These are phyloP conservation scores for Neobulgaria alba DNA, from an alignment of 2,329 filamentous ascomycete genomes.

Conservation along the genomic window DNA sequence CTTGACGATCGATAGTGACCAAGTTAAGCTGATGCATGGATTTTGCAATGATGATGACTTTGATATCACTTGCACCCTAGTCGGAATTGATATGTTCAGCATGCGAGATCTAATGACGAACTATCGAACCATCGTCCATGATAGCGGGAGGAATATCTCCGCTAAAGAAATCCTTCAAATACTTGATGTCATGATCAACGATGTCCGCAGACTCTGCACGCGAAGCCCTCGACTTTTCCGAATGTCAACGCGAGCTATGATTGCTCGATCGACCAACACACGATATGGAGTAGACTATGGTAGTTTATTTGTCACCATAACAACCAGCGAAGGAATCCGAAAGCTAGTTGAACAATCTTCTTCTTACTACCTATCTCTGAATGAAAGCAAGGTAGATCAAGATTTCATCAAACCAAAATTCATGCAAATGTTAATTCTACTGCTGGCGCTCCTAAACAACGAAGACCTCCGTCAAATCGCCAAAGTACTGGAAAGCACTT, in stretches of 20 bases:
- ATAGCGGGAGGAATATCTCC: not conserved
- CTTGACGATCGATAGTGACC: constrained; percentile 1
- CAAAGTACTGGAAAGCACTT: constrained; percentile 24
- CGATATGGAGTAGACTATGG: constrained; percentile 7
- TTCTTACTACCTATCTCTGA: constrained; percentile 2
- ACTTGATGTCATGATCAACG: constrained; percentile 5
- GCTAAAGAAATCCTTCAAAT: not conserved
- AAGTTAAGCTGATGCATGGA: not conserved
- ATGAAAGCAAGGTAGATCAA: constrained; percentile 1
- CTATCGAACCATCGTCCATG: not conserved
- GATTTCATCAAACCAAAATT: constrained; percentile 2
- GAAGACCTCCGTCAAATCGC: constrained; percentile 16
- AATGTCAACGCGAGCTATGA: constrained; percentile 5
- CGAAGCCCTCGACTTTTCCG: constrained; percentile 5
- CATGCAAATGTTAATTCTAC: constrained; percentile 6
- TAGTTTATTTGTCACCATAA: constrained; percentile 2
- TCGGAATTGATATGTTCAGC: not conserved
- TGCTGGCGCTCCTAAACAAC: constrained; percentile 6
- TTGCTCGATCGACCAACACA: constrained; percentile 4
- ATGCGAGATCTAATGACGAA: constrained; percentile 1
- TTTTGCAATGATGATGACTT: not conserved
- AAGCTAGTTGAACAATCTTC: constrained; percentile 1
- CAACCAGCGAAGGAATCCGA: constrained; percentile 6
- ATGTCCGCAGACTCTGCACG: constrained; percentile 3
- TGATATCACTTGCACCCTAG: not conserved